phyloP scores from a whole-genome alignment of 768 basidiomycete genomes.

The Russula sp. region DNA sequence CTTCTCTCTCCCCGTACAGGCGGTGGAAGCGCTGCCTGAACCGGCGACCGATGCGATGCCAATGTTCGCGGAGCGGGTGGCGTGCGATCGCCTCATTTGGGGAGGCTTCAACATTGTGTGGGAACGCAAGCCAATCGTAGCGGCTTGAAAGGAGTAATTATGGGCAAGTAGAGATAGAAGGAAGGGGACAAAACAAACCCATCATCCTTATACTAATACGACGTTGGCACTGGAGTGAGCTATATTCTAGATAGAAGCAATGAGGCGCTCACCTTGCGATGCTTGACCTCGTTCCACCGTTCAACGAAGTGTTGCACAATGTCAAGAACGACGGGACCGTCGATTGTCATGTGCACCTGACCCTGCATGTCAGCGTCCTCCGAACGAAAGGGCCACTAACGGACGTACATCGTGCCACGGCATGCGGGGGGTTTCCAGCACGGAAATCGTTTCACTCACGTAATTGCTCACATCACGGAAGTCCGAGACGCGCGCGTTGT shows the following conservation, averaged over 20 bases:
- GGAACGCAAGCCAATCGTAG: slow-evolving; percentile 69
- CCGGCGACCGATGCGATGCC: slow-evolving; percentile 31
- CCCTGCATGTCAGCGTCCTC: background rate
- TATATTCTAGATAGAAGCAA: background rate
- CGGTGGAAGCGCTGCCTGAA: slow-evolving; percentile 28
- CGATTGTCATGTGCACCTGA: slow-evolving; percentile 78
- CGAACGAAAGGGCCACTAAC: slow-evolving; percentile 1
- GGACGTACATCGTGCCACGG: slow-evolving; percentile 89
- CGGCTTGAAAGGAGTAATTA: slow-evolving; percentile 29
- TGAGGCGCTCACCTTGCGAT: slow-evolving; percentile 49
- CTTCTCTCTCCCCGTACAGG: slow-evolving; percentile 26
- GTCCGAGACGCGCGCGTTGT: slow-evolving; percentile 81
- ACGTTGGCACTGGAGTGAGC: background rate
- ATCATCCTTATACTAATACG: slow-evolving; percentile 32
- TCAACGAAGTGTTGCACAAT: slow-evolving; percentile 91
- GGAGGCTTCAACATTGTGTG: slow-evolving; percentile 54
- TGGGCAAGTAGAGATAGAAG: background rate
- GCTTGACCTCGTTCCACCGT: slow-evolving; percentile 87
- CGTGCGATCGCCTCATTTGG: slow-evolving; percentile 64
- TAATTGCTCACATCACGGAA: slow-evolving; percentile 76
- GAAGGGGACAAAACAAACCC: slow-evolving; percentile 32
- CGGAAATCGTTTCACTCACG: slow-evolving; percentile 59
- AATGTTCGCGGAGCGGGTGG: slow-evolving; percentile 64
- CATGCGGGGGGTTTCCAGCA: slow-evolving; percentile 68
- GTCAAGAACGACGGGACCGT: slow-evolving; percentile 80